These are phyloP conservation scores for Monosporascus ibericus DNA, from an alignment of 2,329 filamentous ascomycete genomes.

Conservation along the genomic window DNA sequence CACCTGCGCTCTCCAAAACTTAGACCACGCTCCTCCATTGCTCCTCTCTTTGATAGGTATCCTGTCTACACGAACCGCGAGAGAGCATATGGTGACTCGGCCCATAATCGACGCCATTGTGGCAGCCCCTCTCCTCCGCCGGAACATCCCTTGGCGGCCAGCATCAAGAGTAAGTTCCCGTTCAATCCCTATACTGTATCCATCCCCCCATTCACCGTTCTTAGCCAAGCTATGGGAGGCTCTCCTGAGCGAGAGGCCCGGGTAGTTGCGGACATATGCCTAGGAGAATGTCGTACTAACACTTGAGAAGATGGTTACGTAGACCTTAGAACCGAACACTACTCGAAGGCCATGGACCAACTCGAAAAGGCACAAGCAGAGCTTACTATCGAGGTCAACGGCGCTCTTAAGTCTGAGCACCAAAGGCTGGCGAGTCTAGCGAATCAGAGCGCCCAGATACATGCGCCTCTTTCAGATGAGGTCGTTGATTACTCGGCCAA, in stretches of 20 bases:
- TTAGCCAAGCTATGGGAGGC: too few relatives aligned
- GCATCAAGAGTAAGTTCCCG: background rate
- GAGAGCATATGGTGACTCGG: background rate
- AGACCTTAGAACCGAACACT: background rate
- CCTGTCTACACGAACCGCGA: background rate
- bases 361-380: background rate
- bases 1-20: background rate
- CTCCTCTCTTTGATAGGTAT: background rate
- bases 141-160: background rate
- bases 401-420: background rate
- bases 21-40: background rate
- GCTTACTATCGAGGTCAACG: background rate
- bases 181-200: background rate
- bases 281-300: background rate
- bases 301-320: background rate
- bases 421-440: background rate
- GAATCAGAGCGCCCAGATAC: background rate
- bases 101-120: background rate
- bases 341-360: background rate
- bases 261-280: too few relatives aligned
- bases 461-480: background rate
- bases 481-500: background rate
- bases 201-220: too few relatives aligned
- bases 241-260: too few relatives aligned
- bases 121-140: background rate